A percentile compares a stretch with the other conserved stretches of the same genome.
phyloP scores from a whole-genome alignment of 805 yeast genomes.

The Saccharomycopsis fermentans region DNA sequence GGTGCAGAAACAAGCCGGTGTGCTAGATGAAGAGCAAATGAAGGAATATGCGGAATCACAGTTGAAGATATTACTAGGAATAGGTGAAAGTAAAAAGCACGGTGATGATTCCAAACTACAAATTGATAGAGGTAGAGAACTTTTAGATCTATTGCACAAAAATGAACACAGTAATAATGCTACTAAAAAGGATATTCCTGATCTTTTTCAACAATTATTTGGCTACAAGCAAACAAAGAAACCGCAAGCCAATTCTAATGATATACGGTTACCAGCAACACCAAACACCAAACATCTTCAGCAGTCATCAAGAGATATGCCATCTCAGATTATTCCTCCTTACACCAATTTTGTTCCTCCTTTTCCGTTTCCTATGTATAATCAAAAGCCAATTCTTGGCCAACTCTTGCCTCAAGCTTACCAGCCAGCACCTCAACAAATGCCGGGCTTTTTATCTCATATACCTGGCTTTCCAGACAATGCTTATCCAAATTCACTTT shows the following conservation, averaged over 20 bases:
- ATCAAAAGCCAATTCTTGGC: conserved; percentile 13
- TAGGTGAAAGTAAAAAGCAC: conserved; percentile 30
- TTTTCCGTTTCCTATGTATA: conserved; percentile 20
- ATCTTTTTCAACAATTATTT: conserved; percentile 7
- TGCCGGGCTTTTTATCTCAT: conserved; percentile 10
- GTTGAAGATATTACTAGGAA: conserved; percentile 55
- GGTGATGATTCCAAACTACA: conserved; percentile 20
- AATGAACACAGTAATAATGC: neutral
- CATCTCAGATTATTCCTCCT: neutral
- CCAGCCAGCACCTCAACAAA: conserved; percentile 3
- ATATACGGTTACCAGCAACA: conserved; percentile 13
- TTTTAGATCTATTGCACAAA: conserved; percentile 48
- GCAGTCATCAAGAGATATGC: neutral
- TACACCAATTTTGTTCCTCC: neutral
- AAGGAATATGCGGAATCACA: conserved; percentile 54
- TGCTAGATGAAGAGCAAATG: conserved; percentile 44
- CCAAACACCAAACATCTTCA: neutral
- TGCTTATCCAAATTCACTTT: conserved; percentile 2
- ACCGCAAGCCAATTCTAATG: conserved; percentile 18
- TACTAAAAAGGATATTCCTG: conserved; percentile 5
- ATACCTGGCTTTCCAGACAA: neutral
- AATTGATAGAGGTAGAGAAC: conserved; percentile 68
- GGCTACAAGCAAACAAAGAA: neutral
- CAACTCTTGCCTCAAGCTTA: neutral
- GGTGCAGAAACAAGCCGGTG: conserved; percentile 43